Conservation (phyloP, 2,329 filamentous ascomycete species). For the Fusarium sp. region DNA sequence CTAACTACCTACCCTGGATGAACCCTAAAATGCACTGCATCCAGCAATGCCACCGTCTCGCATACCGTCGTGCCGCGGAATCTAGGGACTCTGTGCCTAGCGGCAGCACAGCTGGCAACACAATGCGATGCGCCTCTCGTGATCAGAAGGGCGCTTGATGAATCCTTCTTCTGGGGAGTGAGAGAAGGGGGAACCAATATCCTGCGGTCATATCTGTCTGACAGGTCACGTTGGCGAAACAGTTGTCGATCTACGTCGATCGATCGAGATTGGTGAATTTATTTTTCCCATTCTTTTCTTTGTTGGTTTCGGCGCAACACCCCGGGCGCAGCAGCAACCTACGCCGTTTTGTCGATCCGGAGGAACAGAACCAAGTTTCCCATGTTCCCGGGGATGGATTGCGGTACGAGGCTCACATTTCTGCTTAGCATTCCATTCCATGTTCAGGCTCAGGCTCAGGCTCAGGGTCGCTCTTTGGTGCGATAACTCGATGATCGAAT, state of each 20-base stretch:
- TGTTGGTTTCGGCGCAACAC: constrained; percentile 6
- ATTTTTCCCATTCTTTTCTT: neutral
- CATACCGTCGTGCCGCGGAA: constrained; percentile 11
- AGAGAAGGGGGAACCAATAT: constrained; percentile 17
- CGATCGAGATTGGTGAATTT: constrained; percentile 39
- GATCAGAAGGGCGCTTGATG: constrained; percentile 13
- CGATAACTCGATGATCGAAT: constrained; percentile 5
- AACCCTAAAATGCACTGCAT: neutral
- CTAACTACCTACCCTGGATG: constrained; percentile 19
- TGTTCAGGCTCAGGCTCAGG: neutral
- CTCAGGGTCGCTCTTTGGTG: neutral
- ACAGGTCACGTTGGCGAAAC: constrained; percentile 30
- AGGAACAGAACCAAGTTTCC: constrained; percentile 19
- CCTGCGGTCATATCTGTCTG: constrained; percentile 21
- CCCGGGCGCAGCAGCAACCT: constrained; percentile 2
- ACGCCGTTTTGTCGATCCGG: neutral
- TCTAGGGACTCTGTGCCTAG: constrained; percentile 22
- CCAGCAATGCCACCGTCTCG: constrained; percentile 1
- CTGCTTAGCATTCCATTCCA: neutral
- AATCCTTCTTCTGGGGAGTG: neutral
- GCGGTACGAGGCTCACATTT: neutral
- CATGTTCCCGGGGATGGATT: neutral
- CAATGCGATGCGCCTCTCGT: constrained; percentile 23
- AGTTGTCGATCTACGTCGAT: constrained; percentile 36
- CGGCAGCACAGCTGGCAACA: neutral